These are phyloP conservation scores for Vaccinium macrocarpon DNA, from an alignment of 148 eudicot genomes.

Conservation along the genomic window DNA sequence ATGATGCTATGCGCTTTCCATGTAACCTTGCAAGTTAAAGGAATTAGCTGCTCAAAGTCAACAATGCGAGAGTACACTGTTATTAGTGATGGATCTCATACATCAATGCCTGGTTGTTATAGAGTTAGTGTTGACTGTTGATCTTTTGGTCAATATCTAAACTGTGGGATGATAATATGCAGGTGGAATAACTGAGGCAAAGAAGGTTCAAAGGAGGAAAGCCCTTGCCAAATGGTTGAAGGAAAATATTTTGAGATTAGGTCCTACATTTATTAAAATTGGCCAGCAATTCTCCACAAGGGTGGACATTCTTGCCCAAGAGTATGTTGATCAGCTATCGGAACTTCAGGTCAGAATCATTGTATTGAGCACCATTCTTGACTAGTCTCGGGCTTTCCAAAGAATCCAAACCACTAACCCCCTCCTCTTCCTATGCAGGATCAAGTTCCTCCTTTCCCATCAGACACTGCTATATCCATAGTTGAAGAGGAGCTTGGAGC, in stretches of 20 bases:
- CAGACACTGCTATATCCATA: slow-evolving; percentile 77
- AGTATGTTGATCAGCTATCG: slow-evolving; percentile 94
- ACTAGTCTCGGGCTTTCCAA: background rate
- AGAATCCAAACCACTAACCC: background rate
- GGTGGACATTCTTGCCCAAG: slow-evolving; percentile 98
- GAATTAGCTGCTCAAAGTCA: background rate
- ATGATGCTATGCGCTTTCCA: background rate
- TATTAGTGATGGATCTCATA: slow-evolving; percentile 3
- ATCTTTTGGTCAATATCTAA: slow-evolving; percentile 3
- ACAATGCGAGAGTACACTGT: background rate
- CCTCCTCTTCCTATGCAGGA: slow-evolving; percentile 52
- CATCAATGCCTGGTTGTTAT: background rate
- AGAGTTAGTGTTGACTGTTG: background rate
- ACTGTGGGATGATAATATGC: slow-evolving; percentile 23
- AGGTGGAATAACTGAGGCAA: slow-evolving; percentile 96
- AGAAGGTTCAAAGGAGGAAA: slow-evolving; percentile 65
- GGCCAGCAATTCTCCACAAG: slow-evolving; percentile 99
- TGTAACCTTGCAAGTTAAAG: slow-evolving; percentile 9
- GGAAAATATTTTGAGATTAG: slow-evolving; percentile 89
- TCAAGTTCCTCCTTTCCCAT: slow-evolving; percentile 99
- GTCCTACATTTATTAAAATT: slow-evolving; percentile 96
- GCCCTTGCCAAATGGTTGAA: slow-evolving; percentile 96
- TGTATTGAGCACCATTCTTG: slow-evolving; percentile 10
- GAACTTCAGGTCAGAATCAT: slow-evolving; percentile 83
- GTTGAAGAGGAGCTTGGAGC: slow-evolving; percentile 92